phyloP scores from a whole-genome alignment of 2,329 filamentous ascomycete genomes.

The Pestalotiopsis sp. region DNA sequence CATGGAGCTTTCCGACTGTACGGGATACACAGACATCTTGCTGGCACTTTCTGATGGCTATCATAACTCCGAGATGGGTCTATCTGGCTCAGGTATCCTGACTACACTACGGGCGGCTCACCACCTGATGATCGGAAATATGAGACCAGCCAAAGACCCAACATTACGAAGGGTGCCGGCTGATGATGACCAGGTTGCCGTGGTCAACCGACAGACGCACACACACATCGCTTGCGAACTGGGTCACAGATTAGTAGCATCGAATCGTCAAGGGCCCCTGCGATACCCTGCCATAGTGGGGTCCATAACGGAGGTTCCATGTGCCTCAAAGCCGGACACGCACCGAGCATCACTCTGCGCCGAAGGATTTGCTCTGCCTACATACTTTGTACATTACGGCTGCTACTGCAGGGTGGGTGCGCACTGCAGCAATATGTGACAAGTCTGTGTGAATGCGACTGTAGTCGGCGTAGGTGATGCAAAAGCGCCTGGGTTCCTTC shows the following conservation, averaged over 20 bases:
- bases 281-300: neutral
- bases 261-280: neutral
- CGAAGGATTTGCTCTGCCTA: neutral
- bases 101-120: neutral
- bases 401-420: neutral
- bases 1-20: neutral
- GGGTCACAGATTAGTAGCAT: neutral
- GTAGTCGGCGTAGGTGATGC: neutral
- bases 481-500: neutral
- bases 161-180: neutral
- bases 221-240: neutral
- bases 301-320: neutral
- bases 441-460: neutral
- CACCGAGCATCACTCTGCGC: neutral
- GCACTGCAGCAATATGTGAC: neutral
- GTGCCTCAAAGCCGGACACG: neutral
- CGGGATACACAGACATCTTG: neutral
- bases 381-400: neutral
- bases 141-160: neutral
- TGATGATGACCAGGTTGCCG: neutral
- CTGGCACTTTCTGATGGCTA: neutral
- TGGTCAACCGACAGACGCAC: neutral
- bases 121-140: slow-evolving; percentile 7
- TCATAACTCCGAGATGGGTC: neutral
- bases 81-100: neutral